Percentiles rank a stretch among this genome's conserved stretches.
These are phyloP conservation scores for Aspergillus sclerotialis DNA, from an alignment of 2,329 filamentous ascomycete genomes.

Conservation along the genomic window DNA sequence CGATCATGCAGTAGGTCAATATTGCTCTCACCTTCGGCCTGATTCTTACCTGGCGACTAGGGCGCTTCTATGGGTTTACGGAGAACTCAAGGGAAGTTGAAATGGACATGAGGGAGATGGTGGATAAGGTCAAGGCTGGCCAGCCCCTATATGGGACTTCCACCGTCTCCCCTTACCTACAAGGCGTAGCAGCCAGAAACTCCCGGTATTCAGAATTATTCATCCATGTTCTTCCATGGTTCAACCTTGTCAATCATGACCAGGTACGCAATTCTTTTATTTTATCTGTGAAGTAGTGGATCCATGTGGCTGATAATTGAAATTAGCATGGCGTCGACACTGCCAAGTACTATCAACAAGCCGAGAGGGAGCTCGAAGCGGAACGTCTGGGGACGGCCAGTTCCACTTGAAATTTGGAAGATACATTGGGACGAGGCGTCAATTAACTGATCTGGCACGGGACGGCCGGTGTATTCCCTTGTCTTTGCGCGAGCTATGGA, in stretches of 20 bases:
- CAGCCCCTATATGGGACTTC: conserved; percentile 82
- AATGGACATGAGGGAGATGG: conserved; percentile 98
- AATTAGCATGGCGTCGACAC: conserved; percentile 89
- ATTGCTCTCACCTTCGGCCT: neutral
- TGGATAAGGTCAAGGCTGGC: conserved; percentile 86
- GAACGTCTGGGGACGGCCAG: conserved; percentile 47
- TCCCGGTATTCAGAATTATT: conserved; percentile 85
- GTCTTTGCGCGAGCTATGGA: too few relatives aligned
- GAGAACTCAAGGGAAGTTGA: conserved; percentile 90
- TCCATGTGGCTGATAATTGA: conserved; percentile 8
- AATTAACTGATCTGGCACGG: too few relatives aligned
- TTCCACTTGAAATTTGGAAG: conserved; percentile 12
- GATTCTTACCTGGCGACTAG: conserved; percentile 42
- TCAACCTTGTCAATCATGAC: conserved; percentile 96
- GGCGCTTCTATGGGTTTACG: conserved; percentile 89
- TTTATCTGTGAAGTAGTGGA: neutral
- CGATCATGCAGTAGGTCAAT: conserved; percentile 67
- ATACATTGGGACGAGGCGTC: conserved; percentile 5
- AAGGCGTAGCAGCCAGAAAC: conserved; percentile 87
- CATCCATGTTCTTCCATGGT: conserved; percentile 82
- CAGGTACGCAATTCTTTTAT: conserved; percentile 40
- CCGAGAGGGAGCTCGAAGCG: conserved; percentile 84
- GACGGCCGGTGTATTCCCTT: too few relatives aligned
- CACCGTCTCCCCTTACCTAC: conserved; percentile 75
- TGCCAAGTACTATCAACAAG: conserved; percentile 95